Evolutionary conservation across 2,329 filamentous ascomycete genomes (phyloP), one percentile per base, ranked within the genome.

Genomic region (Talaromyces atroroseus): DNA sequence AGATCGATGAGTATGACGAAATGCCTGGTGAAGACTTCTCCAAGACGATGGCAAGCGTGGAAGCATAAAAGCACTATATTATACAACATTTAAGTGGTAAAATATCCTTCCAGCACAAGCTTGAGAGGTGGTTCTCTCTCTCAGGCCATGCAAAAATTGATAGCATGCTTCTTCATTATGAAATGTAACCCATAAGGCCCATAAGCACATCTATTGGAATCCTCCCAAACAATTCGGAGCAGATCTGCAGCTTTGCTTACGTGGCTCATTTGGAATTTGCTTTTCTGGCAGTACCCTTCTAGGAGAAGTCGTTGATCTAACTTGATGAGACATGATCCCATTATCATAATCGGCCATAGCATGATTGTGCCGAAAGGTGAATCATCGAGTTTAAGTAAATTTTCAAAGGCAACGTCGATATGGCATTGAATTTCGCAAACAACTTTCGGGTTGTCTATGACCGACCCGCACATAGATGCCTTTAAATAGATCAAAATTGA

Each of bases 51-150:
- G 36, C 36, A 14, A 38, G 36, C n/a, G 36, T 18, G 14, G 36
- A 18, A 40, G 36, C 36, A 18, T 40, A 18, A 40, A 18, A 68
- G 6, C n/a, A 18, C 20, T 40, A 40, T 40, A 40, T 18, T 40
- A 40, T n/a, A n/a, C n/a, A 40, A 40, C 36, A 40, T 5, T 18
- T 10, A 40, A 40, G 36, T 2, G 36, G n/a, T 20, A 40, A 18
- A 18, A 40, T 40, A 40, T 18, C 36, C 36, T 1, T 40, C 5
- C 36, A 18, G 36, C 36, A 8, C n/a, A 18, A 40, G 36, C 16
- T 18, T 40, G n/a, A 40, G 16, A 40, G n/a, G 36, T 18, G 1
- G n/a, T 20, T 40, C 16, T 10, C 32, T 36, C 36, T 2, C 36
- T 40, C 36, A 40, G n/a, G 36, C 48, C 34, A 49, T 49, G 48